Conservation (phyloP, 2,329 filamentous ascomycete genomes). For the Sphaerulina musiva region DNA sequence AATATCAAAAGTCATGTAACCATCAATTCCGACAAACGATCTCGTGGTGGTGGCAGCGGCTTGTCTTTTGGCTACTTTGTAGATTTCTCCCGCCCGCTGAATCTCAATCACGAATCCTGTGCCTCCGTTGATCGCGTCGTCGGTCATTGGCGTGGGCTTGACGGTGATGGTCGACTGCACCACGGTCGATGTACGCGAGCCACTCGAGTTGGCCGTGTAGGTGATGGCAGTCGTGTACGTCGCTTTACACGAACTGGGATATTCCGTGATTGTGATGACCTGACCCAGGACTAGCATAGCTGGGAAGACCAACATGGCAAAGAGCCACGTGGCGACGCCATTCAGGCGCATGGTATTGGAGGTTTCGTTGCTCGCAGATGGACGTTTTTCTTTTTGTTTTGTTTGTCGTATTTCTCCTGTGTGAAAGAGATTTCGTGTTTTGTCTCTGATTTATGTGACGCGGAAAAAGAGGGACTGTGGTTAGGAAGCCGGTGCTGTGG, state of each 20-base stretch:
- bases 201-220: conserved; percentile 10
- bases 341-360: conserved; percentile 10
- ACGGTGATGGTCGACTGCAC: conserved; percentile 28
- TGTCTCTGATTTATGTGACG: neutral
- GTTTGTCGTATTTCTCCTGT: neutral
- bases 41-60: conserved; percentile 3
- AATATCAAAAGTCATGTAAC: conserved; percentile 31
- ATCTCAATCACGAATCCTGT: conserved; percentile 31
- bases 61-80: conserved; percentile 20
- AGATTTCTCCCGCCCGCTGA: conserved; percentile 11
- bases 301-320: conserved; percentile 13
- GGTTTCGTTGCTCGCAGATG: neutral
- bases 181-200: conserved; percentile 22
- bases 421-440: neutral
- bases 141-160: conserved; percentile 20
- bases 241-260: conserved; percentile 26
- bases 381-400: too few species aligned
- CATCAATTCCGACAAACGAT: conserved; percentile 29
- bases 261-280: conserved; percentile 27
- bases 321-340: neutral
- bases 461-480: conserved; percentile 13
- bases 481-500: conserved; percentile 6
- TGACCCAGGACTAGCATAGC: conserved; percentile 12
- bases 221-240: conserved; percentile 13
- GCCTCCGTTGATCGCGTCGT: conserved; percentile 29